Base-by-base conservation (phyloP, 2,329 filamentous ascomycete genomes). In the Ascomycota sp. region DNA sequence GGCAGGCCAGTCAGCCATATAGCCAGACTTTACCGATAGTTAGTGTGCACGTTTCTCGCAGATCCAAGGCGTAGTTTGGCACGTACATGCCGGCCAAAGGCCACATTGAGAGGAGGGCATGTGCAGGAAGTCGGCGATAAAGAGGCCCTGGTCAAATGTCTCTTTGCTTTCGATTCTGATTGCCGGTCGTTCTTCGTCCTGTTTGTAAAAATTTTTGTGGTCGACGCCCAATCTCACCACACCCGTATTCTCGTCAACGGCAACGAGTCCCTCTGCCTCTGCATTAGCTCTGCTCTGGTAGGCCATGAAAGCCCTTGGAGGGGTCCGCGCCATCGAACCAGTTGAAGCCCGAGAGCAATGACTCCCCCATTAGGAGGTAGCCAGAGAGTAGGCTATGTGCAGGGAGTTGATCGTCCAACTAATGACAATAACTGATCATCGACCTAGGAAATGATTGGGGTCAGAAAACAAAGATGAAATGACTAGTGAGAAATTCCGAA, bases 81-180 rank as follows among this genome's bases (percentile, higher is more conserved):
- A 50, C 54, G 47, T 53, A 71, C 63, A 79, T 49, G 75, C 71
- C 31, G 77, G 76, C 76, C 77, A 82, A 15, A 69, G 62, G 15
- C 77, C 78, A 38, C 78, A 83, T 30, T 67, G 56, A 2, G 70
- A 69, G 2, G 60, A 62, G 3, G 78, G 75, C 74, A 83, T 82
- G 40, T 83, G 76, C 12, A 59, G 57, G 30, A 82, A 64, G 45
- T 83, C 77, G 15, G 75, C 59, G 29, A 83, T 70, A 40, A 82
- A 69, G 8, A 82, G 61, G 1, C 74, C 76, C 38, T 72, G 60
- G 20, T 60, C 66, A 46, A 71, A 83, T 4, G 57, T 49, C 29
- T 65, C 58, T 31, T 67, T 73, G 49, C 72, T 78, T 26, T 69
- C 66, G 9, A 83, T 49, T 11, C 77, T 65, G 24, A 83, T 64